Evolutionary conservation across 805 yeast genomes (phyloP).

Genomic region (Starmerella sp.): DNA sequence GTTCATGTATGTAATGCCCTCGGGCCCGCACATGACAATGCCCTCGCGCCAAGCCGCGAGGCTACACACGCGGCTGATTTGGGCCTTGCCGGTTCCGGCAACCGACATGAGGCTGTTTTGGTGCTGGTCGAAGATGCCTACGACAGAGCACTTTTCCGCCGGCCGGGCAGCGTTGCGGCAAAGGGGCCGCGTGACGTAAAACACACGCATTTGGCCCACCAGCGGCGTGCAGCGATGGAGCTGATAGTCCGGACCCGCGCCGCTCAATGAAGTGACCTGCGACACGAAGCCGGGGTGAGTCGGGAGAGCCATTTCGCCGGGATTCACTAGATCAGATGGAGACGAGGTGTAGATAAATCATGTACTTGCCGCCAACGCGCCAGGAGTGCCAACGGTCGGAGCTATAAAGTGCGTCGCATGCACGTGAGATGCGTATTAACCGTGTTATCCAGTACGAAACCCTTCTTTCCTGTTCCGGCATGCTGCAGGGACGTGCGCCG

Average conservation of each 20-base stretch:
- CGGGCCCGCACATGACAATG: neutral
- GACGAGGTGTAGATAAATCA: neutral
- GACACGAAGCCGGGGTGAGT: neutral
- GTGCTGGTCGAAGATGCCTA: neutral
- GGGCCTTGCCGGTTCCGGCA: neutral
- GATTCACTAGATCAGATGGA: neutral
- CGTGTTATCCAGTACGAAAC: neutral
- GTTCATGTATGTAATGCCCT: conserved; percentile 1
- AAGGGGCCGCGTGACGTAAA: neutral
- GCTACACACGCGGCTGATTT: neutral
- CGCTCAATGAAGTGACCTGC: neutral
- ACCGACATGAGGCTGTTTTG: neutral
- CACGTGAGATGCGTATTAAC: conserved; percentile 1
- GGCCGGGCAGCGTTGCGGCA: neutral
- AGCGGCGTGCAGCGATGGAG: neutral
- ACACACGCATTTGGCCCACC: neutral
- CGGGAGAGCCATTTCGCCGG: neutral
- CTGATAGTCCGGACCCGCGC: neutral
- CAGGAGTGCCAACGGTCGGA: neutral
- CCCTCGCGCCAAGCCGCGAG: neutral
- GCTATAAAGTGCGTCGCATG: neutral
- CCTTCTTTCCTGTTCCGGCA: neutral
- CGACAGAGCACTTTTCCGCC: neutral
- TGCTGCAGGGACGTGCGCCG: neutral
- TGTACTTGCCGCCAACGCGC: neutral